Evolutionary conservation across 805 yeast species (phyloP).

Genomic region (Pichia heedii): DNA sequence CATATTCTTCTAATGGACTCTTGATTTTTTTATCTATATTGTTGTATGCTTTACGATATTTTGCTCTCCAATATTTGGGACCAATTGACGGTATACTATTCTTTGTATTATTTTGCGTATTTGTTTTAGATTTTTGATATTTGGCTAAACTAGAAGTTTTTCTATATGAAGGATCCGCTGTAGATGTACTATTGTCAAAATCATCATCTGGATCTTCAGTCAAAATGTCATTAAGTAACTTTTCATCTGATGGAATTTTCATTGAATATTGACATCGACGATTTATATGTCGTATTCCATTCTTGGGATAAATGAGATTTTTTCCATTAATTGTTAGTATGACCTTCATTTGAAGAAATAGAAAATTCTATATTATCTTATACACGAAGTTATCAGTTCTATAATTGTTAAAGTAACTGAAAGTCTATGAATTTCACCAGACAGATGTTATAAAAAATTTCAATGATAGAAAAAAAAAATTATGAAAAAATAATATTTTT

Average conservation of each 20-base stretch:
- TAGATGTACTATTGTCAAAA: neutral
- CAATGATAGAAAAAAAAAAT: no score
- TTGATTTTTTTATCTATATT: slow-evolving; percentile 15
- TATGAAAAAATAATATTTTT: no score
- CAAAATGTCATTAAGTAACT: slow-evolving; percentile 8
- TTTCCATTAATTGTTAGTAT: no score
- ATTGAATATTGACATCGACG: neutral
- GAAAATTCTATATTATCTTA: no score
- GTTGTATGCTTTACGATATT: slow-evolving; percentile 14
- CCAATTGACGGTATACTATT: slow-evolving; percentile 7
- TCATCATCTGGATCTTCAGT: slow-evolving; percentile 4
- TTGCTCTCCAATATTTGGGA: slow-evolving; percentile 16
- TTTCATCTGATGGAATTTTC: slow-evolving; percentile 12
- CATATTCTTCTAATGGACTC: slow-evolving; percentile 15
- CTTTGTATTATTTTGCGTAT: neutral
- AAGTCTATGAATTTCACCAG: no score
- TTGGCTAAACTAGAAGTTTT: neutral
- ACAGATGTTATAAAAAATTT: no score
- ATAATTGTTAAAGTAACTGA: no score
- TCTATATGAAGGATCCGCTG: neutral
- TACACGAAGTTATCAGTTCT: no score
- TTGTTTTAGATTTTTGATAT: neutral
- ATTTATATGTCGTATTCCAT: neutral
- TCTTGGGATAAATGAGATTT: neutral
- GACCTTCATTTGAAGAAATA: no score